phyloP scores from a whole-genome alignment of 176 grass and related monocot genomes.

The Dendrocalamus sinicus region DNA sequence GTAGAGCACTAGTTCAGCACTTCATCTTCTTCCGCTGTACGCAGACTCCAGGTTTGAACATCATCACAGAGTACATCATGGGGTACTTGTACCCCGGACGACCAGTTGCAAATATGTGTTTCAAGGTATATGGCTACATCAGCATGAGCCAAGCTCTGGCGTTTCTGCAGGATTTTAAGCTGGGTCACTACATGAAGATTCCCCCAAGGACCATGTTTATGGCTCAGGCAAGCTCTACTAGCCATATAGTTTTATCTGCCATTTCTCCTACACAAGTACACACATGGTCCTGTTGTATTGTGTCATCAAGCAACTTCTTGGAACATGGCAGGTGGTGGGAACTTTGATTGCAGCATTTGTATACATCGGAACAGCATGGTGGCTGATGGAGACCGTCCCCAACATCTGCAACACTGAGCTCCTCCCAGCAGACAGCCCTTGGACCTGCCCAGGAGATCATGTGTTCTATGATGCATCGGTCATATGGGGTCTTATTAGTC shows the following conservation, averaged over 20 bases:
- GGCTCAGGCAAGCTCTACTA: slow-evolving; percentile 70
- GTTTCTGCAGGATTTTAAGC: slow-evolving; percentile 92
- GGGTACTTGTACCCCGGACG: slow-evolving; percentile 86
- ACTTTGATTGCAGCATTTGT: slow-evolving; percentile 80
- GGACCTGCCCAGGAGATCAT: slow-evolving; percentile 90
- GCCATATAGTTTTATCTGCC: neutral
- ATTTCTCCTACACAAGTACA: neutral
- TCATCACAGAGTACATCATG: slow-evolving; percentile 95
- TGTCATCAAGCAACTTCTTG: slow-evolving; percentile 34
- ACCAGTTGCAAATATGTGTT: slow-evolving; percentile 94
- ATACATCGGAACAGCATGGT: slow-evolving; percentile 88
- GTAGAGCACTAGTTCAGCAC: neutral
- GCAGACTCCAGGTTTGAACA: slow-evolving; percentile 86
- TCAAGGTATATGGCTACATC: slow-evolving; percentile 96
- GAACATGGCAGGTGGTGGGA: slow-evolving; percentile 75
- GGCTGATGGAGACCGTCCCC: slow-evolving; percentile 84
- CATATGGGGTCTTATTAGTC: slow-evolving; percentile 95
- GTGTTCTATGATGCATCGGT: slow-evolving; percentile 95
- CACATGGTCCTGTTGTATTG: neutral
- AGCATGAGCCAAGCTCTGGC: slow-evolving; percentile 82
- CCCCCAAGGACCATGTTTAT: slow-evolving; percentile 96
- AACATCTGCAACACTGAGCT: slow-evolving; percentile 79
- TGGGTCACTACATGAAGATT: slow-evolving; percentile 98
- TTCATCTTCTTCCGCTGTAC: neutral
- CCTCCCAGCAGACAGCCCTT: slow-evolving; percentile 73